These are phyloP conservation scores for Neofusicoccum cordaticola DNA, from an alignment of 2,329 filamentous ascomycete species.

Conservation along the genomic window DNA sequence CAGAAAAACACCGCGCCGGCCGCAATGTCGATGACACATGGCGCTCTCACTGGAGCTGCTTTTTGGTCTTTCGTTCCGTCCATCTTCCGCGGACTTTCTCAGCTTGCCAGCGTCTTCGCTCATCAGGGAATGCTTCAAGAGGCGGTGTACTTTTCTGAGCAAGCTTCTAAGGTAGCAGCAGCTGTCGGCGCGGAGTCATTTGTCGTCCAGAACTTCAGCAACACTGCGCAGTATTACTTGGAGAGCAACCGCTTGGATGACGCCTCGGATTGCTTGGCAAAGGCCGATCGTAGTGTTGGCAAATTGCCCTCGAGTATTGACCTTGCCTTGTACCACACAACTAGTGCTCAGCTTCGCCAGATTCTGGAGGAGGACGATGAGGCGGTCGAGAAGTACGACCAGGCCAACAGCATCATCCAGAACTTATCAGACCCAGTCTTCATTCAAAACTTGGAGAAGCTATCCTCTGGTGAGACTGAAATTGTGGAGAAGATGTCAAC, in stretches of 20 bases:
- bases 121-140: constrained; percentile 86
- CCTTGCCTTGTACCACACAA: constrained; percentile 50
- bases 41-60: constrained; percentile 56
- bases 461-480: constrained; percentile 29
- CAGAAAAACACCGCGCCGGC: constrained; percentile 28
- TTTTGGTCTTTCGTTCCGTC: constrained; percentile 79
- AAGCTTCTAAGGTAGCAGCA: constrained; percentile 73
- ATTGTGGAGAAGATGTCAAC: constrained; percentile 44
- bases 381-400: constrained; percentile 50
- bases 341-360: constrained; percentile 50
- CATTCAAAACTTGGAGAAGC: constrained; percentile 28
- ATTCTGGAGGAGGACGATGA: constrained; percentile 47
- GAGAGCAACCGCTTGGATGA: constrained; percentile 50
- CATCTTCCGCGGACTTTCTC: constrained; percentile 67
- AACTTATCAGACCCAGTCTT: constrained; percentile 38
- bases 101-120: constrained; percentile 74
- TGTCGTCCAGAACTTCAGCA: constrained; percentile 44
- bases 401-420: constrained; percentile 46
- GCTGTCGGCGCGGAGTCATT: constrained; percentile 62
- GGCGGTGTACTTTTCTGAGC: constrained; percentile 82
- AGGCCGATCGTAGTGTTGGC: constrained; percentile 46
- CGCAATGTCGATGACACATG: constrained; percentile 43
- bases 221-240: constrained; percentile 49
- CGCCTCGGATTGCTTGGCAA: constrained; percentile 51
- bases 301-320: constrained; percentile 51